Evolutionary conservation across 1,284 basidiomycete species (phyloP), one percentile per base, ranked within the genome.

Genomic region (Polyporus tsugae): DNA sequence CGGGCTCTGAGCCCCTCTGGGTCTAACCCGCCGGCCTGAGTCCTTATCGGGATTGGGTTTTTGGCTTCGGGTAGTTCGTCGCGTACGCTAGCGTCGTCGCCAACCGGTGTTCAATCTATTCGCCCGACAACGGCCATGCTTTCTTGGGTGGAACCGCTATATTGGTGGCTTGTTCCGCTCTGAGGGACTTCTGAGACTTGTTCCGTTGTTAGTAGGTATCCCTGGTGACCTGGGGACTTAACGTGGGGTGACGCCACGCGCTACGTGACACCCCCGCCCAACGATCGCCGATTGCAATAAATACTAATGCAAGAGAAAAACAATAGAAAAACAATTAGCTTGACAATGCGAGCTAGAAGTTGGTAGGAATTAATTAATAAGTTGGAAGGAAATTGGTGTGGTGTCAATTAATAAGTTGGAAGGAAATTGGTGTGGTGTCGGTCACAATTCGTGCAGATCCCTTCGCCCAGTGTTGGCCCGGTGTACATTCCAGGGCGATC

Each of bases 1-100:
- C 64, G 77, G 80, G 72, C 73, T 88, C 41, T 90, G 77, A 75
- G 60, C 7, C 9, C 2, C 10, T 19, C 33, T 15, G 33, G 29
- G 52, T 22, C 46, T 49, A 10, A 25, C 25, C 46, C 22, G 36
- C 25, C 46, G 36, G 22, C 13, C 36, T 46, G n/a, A 33, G 25
- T 58, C 42, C 19, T 35, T 9, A 41, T 67, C 36, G 42, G 42
- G 22, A 65, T 64, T 61, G 69, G 36, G 66, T 68, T 70, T 68
- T 67, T 63, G 60, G 33, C 49, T 62, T 60, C 44, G 64, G 38
- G 55, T 38, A 38, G 55, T 13, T 25, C 29, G 9, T 19, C 52
- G 29, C 15, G 52, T 64, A 22, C 38, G 11, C 36, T 42, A 41
- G 38, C 38, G 49, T 44, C 5, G 33, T 58, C 19, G 17, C 19